Base-by-base conservation (phyloP, 73 alveolate genomes). In the Paramecium octaurelia region DNA sequence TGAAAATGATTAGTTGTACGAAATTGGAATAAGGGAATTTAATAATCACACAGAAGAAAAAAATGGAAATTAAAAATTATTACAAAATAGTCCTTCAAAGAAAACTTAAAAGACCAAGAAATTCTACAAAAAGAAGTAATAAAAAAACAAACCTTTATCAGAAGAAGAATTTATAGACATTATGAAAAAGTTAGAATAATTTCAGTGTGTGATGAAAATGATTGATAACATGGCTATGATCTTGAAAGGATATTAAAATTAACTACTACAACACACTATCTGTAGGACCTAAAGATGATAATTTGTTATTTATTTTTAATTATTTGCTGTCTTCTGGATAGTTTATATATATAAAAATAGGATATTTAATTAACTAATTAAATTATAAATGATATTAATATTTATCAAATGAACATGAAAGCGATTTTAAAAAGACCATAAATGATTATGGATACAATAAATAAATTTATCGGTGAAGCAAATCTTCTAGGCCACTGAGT, bases 401-500 rank as follows among this genome's bases (percentile, higher is more conserved):
- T 18, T 54, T 54, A 54, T 54, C 69, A 54, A n/a, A 54, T 54
- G 69, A 54, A 54, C 35, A 3, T 54, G 69, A 54, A 54, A 54
- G 21, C 9, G 69, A 54, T 5, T 54, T 20, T 54, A 6, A 54
- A 6, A 54, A 54, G 69, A 18, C 69, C 69, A 54, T 54, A 54
- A 54, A 54, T 54, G 69, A 54, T 54, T 16, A 54, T 54, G 23
- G 69, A 54, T 1, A 54, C 69, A 18, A 54, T 54, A 54, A 54
- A 18, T 18, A 64, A 64, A 34, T 64, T 64, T 6, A 64, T 64
- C 16, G 84, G 84, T 14, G 84, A 31, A 0, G 87, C 87, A 73
- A 36, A 73, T 38, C 40, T 73, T n/a, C 87, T 73, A 6, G 87
- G 87, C 87, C 87, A 73, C 9, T 40, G 34, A 21, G 87, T 73